Evolutionary conservation across 768 basidiomycete genomes (phyloP), one percentile per base, ranked within the genome.

Genomic region (Suillus sp.): DNA sequence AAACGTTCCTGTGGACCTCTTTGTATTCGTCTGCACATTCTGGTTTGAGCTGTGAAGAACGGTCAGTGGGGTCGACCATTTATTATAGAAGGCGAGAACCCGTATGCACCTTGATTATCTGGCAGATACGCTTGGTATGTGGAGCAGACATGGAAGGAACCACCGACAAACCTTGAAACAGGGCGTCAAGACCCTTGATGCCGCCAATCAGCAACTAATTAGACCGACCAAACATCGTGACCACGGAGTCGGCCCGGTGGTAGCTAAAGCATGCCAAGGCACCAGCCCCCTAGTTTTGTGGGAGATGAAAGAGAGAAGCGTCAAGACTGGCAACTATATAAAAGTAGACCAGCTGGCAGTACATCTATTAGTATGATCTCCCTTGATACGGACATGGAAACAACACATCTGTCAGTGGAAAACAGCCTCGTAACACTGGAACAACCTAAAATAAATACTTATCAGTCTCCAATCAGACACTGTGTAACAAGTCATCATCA

Each of bases 71-170:
- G 30, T 22, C 50, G 47, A n/a, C 6, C 6, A 34, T 59, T 59
- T 22, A 40, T 35, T 34, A 32, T 32, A 34, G 11, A 16, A 32
- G 20, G 51, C 20, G 22, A 27, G 34, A 30, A 18, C 9, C 32
- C 35, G 55, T 53, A 58, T 71, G 70, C 60, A 91, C 86, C 76
- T 87, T 86, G 72, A 92, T 80, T 72, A 92, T 80, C 70, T 92
- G 90, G 71, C 88, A 91, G 60, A 91, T 76, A 59, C 90, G 84
- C 75, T 84, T 86, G 30, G 73, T 60, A 64, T 72, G 65, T 34
- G 51, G 51, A 34, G 34, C 10, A 53, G 51, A 50, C 51, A 53
- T 53, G 30, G 11, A n/a, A 20, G 30, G 27, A 27, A 2, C 16
- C 18, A 30, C 42, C 20, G 8, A 18, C 27, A 18, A 50, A 50